phyloP scores from a whole-genome alignment of 352 stramenopile genomes.

The Blastocystis sp. region DNA sequence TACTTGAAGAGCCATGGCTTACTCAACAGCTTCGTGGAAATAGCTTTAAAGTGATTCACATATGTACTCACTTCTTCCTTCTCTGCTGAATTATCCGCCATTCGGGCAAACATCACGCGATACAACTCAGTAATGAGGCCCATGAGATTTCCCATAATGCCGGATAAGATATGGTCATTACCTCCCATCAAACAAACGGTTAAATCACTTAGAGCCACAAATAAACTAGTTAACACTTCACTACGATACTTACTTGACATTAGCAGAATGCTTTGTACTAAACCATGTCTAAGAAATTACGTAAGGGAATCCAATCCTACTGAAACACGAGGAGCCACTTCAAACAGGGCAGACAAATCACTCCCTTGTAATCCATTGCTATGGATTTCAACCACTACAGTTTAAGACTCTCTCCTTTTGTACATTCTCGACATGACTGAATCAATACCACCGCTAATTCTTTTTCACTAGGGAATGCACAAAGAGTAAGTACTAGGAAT shows the following conservation, averaged over 20 bases:
- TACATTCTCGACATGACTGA: background rate
- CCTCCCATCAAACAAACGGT: background rate
- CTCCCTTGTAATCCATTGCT: background rate
- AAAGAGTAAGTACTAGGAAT: background rate
- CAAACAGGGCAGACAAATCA: conserved; percentile 1
- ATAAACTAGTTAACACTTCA: background rate
- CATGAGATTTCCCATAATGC: conserved; percentile 9
- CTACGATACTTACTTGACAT: background rate
- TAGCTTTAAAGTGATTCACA: conserved; percentile 8
- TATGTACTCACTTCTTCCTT: background rate
- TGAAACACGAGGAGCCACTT: background rate
- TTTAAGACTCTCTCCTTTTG: background rate
- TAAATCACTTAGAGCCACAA: background rate
- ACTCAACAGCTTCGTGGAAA: background rate
- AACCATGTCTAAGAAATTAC: conserved; percentile 24
- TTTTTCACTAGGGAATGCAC: background rate
- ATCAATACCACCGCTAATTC: background rate
- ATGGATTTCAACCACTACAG: background rate
- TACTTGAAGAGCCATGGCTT: conserved; percentile 18
- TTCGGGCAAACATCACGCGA: background rate
- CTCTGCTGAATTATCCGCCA: background rate
- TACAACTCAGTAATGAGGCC: background rate
- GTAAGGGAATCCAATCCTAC: background rate
- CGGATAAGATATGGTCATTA: background rate
- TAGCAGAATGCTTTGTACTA: background rate